Evolutionary conservation across 345 rosid genomes (phyloP).

Genomic region (Eucalyptus pauciflora): DNA sequence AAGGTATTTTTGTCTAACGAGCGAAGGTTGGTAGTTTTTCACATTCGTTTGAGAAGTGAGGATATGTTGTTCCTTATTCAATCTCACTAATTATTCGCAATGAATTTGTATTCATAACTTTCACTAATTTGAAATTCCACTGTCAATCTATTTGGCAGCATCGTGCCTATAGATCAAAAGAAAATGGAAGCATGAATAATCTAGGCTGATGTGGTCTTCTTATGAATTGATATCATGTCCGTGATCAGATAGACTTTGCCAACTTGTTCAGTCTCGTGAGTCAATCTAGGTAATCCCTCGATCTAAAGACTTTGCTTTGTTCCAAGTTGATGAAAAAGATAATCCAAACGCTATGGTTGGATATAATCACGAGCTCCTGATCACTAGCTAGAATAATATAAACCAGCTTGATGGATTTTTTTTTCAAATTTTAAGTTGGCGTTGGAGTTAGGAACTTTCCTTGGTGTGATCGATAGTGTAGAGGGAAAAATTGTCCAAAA

Average conservation of each 20-base stretch:
- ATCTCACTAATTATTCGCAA: background rate
- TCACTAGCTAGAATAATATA: background rate
- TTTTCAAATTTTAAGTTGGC: background rate
- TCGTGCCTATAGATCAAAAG: background rate
- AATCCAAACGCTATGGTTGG: background rate
- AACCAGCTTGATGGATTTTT: background rate
- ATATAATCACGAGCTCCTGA: background rate
- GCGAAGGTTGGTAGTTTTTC: background rate
- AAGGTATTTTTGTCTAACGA: background rate
- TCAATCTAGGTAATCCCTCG: background rate
- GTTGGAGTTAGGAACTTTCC: background rate
- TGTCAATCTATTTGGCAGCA: background rate
- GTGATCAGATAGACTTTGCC: background rate
- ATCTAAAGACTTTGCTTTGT: background rate
- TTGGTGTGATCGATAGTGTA: background rate
- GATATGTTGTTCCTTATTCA: background rate
- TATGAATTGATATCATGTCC: background rate
- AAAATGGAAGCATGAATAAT: background rate
- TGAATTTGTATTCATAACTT: background rate
- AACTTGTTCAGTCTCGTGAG: background rate
- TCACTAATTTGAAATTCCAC: background rate
- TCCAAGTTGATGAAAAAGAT: background rate
- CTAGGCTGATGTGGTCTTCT: background rate
- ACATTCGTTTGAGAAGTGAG: background rate
- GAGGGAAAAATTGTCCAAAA: background rate